Evolutionary conservation across 805 yeast genomes (phyloP), one percentile per base, ranked within the genome.

Genomic region (Priceomyces medius): DNA sequence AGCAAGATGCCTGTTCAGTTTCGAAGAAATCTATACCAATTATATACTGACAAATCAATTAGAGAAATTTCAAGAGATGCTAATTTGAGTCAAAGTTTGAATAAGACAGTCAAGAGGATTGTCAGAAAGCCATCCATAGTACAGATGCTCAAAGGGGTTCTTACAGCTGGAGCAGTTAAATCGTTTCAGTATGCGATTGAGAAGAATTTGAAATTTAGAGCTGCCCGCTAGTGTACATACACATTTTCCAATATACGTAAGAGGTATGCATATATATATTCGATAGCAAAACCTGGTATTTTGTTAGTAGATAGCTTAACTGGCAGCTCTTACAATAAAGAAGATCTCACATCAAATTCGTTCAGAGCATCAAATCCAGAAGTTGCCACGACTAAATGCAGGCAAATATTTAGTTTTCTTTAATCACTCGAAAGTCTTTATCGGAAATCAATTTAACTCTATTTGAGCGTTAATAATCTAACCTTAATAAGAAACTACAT

Each of bases 131-230:
- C 93, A n/a, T 86, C 96, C 12, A 56, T 81, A 12, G 61, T 80
- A 7, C 99, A 93, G 61, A 79, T 88, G 21, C 48, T 80, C 13
- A 89, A 91, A 60, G 99, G 99, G 0, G 53, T 91, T 1, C 66
- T 88, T 31, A 88, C 96, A 3, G 97, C 98, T 1, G 99, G 99
- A 1, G 37, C 85, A 1, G 56, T 68, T 14, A 86, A 85, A 56
- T 80, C 90, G 8, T 56, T 80, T 37, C 77, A 74, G 53, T 90
- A 90, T 60, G 90, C 95, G 3, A 66, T 76, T 61, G 95, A 88
- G 36, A 90, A 90, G 63, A 65, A 61, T 27, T 28, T 56, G 34
- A 69, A 69, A 48, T 63, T 33, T 31, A 27, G 40, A 33, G 31
- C 19, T 29, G 41, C 37, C 14, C 38, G 21, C 14, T 35, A 24